phyloP scores from a whole-genome alignment of 768 basidiomycete genomes.

The Termitomyces sp. region DNA sequence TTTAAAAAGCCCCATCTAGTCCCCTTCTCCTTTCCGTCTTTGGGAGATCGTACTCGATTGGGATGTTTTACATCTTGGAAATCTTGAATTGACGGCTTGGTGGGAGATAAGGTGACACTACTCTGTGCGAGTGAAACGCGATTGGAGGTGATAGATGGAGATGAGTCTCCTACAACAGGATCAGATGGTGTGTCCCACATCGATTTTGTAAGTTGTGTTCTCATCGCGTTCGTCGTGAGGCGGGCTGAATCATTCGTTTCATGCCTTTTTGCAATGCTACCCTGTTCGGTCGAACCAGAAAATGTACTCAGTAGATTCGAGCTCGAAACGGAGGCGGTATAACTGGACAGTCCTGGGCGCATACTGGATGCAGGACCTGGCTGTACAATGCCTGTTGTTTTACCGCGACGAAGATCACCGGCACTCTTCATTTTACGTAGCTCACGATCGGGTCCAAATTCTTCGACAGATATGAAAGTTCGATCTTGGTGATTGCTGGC shows the following conservation, averaged over 20 bases:
- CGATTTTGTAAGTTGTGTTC: slow-evolving; percentile 38
- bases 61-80: slow-evolving; percentile 17
- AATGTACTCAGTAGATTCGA: slow-evolving; percentile 48
- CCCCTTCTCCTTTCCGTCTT: slow-evolving; percentile 51
- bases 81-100: slow-evolving; percentile 11
- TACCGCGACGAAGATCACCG: slow-evolving; percentile 61
- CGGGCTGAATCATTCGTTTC: slow-evolving; percentile 44
- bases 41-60: slow-evolving; percentile 17
- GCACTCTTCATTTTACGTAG: slow-evolving; percentile 85
- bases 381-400: slow-evolving; percentile 22
- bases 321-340: slow-evolving; percentile 61
- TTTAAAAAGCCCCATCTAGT: slow-evolving; percentile 94
- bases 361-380: slow-evolving; percentile 19
- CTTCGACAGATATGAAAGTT: slow-evolving; percentile 25
- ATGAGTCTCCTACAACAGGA: slow-evolving; percentile 9
- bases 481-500: slow-evolving; percentile 17
- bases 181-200: slow-evolving; percentile 48
- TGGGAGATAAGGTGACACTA: slow-evolving; percentile 9
- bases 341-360: slow-evolving; percentile 38
- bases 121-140: slow-evolving; percentile 14
- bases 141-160: slow-evolving; percentile 8
- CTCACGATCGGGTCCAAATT: slow-evolving; percentile 49
- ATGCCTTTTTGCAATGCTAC: slow-evolving; percentile 47
- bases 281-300: slow-evolving; percentile 27
- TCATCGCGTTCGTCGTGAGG: slow-evolving; percentile 26